Base-by-base conservation (phyloP, 139 green algal species). In the Picochlorum sp. region DNA sequence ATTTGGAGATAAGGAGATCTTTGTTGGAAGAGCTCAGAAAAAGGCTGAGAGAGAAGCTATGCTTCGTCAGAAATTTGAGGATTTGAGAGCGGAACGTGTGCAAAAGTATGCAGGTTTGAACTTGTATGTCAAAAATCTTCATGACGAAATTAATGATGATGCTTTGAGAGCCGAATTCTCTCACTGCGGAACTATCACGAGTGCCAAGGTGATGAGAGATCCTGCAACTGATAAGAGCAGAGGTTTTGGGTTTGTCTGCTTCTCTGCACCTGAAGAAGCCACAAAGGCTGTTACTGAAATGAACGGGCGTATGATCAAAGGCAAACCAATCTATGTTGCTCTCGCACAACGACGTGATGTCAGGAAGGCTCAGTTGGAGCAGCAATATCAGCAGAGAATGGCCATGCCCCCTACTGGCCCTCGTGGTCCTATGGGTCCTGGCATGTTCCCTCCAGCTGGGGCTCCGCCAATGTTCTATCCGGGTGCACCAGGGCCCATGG, bases 231-330 rank as follows among this genome's bases (percentile, higher is more conserved):
- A 66, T 71, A 90, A 91, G 75, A 79, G 69, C 59, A 75, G 75
- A 50, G 85, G 87, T 55, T 94, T 94, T 67, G 88, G 88, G 53
- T 96, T 96, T 61, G 87, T 96, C n/a, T 94, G 87, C 84, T 94
- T 83, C 78, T 84, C 67, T 63, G 77, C 55, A 35, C 73, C 78
- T 49, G 84, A 94, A 55, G 85, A 94, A 68, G 88, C 88, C 33
- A 87, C 83, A 0, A 67, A 73, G 4, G 87, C 88, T 3, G 83
- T 96, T 31, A 88, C 79, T 14, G 83, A 90, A 66, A 89, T 88
- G 79, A 89, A 92, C 66, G 72, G 73, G 35, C 80, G 80, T 67
- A 81, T 81, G 72, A 59, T 92, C 50, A 76, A 80, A 55, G 80
- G 77, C 80, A 94, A 95, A 83, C 88, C 83, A 10, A 81, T 96